A percentile compares a stretch with the other conserved stretches of the same genome.
Evolutionary conservation across 2,329 filamentous ascomycete genomes (phyloP).

Genomic region (Claviceps spartinae): DNA sequence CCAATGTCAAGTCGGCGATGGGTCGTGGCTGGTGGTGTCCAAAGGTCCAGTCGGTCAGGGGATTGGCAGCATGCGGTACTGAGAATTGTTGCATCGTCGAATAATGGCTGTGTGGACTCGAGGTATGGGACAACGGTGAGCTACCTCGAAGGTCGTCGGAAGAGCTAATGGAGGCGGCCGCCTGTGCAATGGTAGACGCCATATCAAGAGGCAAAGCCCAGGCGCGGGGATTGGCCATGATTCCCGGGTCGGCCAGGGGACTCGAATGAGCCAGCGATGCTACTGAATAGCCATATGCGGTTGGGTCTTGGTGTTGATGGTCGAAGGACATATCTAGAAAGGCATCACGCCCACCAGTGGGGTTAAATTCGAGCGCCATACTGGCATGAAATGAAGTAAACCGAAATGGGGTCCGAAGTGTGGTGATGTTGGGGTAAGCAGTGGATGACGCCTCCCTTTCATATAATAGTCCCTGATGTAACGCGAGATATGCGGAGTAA

Average conservation of each 20-base stretch:
- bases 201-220: slow-evolving; percentile 43
- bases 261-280: slow-evolving; percentile 16
- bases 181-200: slow-evolving; percentile 28
- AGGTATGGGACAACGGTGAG: slow-evolving; percentile 35
- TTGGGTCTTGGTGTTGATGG: slow-evolving; percentile 42
- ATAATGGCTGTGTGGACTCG: slow-evolving; percentile 39
- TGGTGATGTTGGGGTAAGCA: slow-evolving; percentile 23
- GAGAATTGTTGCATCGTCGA: slow-evolving; percentile 39
- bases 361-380: slow-evolving; percentile 48
- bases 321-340: slow-evolving; percentile 49
- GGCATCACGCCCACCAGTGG: slow-evolving; percentile 40
- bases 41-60: slow-evolving; percentile 49
- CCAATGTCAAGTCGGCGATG: slow-evolving; percentile 49
- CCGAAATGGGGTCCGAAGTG: slow-evolving; percentile 17
- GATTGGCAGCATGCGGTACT: slow-evolving; percentile 36
- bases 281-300: slow-evolving; percentile 22
- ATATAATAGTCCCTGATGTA: slow-evolving; percentile 17
- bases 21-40: slow-evolving; percentile 35
- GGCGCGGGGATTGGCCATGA: slow-evolving; percentile 24
- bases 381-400: slow-evolving; percentile 22
- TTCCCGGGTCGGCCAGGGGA: slow-evolving; percentile 18
- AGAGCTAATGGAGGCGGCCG: slow-evolving; percentile 31
- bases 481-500: slow-evolving; percentile 14
- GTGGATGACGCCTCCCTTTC: slow-evolving; percentile 32
- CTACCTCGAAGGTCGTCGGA: slow-evolving; percentile 35